Evolutionary conservation across 2,329 filamentous ascomycete species (phyloP).

Genomic region (Septoria petroselini): DNA sequence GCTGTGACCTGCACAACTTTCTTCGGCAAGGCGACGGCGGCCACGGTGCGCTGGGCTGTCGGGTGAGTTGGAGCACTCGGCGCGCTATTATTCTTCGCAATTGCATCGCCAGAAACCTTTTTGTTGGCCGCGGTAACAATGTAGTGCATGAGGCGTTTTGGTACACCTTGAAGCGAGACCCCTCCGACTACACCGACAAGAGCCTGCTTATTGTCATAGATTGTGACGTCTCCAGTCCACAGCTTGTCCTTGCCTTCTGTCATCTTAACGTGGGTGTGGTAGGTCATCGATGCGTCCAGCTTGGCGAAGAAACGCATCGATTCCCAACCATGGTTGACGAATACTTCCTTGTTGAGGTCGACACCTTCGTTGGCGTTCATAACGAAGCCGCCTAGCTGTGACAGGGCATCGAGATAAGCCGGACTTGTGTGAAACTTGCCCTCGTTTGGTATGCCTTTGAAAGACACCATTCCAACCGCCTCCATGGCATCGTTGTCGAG

Average conservation of each 20-base stretch:
- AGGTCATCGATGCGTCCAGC: constrained; percentile 30
- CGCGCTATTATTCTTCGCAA: too few species aligned
- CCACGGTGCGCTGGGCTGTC: neutral
- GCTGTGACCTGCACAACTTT: too few species aligned
- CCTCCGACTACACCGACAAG: constrained; percentile 31
- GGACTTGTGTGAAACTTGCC: constrained; percentile 24
- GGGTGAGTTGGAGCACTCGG: neutral
- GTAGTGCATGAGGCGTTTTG: constrained; percentile 25
- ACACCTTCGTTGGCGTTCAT: constrained; percentile 29
- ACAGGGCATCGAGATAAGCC: constrained; percentile 41
- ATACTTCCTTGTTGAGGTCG: constrained; percentile 36
- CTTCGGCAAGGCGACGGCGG: too few species aligned
- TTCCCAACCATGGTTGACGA: constrained; percentile 38
- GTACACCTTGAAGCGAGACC: constrained; percentile 27
- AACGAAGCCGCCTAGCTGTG: constrained; percentile 33
- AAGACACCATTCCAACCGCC: constrained; percentile 32
- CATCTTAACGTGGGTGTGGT: constrained; percentile 36
- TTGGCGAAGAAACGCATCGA: constrained; percentile 31
- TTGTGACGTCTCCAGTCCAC: constrained; percentile 40
- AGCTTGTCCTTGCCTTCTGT: constrained; percentile 33
- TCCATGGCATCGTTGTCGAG: constrained; percentile 39
- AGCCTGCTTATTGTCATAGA: constrained; percentile 30
- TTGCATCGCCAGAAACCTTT: constrained; percentile 5
- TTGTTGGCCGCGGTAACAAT: constrained; percentile 25
- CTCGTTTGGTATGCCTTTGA: constrained; percentile 19